A percentile compares a stretch with the other conserved stretches of the same genome.
Conservation (phyloP, 2,329 filamentous ascomycete genomes). For the Helotiales sp. region DNA sequence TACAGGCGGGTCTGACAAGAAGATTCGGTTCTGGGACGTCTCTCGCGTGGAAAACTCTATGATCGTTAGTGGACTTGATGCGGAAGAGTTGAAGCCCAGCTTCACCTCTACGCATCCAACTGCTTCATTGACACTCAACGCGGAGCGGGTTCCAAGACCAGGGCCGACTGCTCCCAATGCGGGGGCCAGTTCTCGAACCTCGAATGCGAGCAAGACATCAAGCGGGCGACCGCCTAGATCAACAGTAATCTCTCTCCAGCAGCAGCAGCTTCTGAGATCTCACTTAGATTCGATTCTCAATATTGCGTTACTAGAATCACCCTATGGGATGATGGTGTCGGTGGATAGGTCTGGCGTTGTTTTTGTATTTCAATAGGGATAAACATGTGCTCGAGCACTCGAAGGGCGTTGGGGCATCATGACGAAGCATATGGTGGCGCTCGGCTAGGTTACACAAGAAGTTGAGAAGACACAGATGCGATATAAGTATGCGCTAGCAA, state of each 20-base stretch:
- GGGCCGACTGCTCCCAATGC: constrained; percentile 42
- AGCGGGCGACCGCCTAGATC: constrained; percentile 65
- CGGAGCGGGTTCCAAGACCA: constrained; percentile 53
- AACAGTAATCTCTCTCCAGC: constrained; percentile 85
- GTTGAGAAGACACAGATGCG: background rate
- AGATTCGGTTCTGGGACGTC: constrained; percentile 93
- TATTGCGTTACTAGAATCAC: constrained; percentile 83
- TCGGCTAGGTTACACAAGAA: background rate
- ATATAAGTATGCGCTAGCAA: background rate
- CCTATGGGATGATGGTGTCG: constrained; percentile 91
- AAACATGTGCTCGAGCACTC: constrained; percentile 30
- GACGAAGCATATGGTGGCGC: constrained; percentile 17
- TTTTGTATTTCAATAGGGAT: constrained; percentile 68
- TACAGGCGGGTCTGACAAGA: constrained; percentile 87
- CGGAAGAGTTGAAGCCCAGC: constrained; percentile 72
- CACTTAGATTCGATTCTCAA: constrained; percentile 90
- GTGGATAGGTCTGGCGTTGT: constrained; percentile 88
- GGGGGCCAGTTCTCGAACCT: constrained; percentile 39
- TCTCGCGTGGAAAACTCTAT: constrained; percentile 76
- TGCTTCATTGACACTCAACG: constrained; percentile 67
- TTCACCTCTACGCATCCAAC: constrained; percentile 70
- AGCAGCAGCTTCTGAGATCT: constrained; percentile 82
- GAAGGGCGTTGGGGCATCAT: constrained; percentile 16
- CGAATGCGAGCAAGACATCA: constrained; percentile 36
- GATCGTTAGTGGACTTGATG: constrained; percentile 78